phyloP scores from a whole-genome alignment of 106 monocot genomes.

The Platanthera guangdongensis region DNA sequence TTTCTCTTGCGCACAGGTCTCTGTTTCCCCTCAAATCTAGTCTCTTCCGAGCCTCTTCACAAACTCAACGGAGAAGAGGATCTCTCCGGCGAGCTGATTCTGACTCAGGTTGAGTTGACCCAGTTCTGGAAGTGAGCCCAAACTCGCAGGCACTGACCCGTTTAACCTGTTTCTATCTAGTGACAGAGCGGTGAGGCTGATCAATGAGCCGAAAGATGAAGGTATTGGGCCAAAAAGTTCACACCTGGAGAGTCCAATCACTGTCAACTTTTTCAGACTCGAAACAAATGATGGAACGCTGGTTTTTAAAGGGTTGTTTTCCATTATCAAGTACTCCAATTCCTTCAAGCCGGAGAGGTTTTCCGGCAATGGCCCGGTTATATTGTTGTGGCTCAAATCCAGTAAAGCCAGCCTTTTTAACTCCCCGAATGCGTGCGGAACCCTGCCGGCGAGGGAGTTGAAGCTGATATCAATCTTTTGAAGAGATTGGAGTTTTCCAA shows the following conservation, averaged over 20 bases:
- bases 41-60: constrained; percentile 50
- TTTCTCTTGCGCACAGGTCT: constrained; percentile 30
- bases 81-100: constrained; percentile 46
- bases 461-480: constrained; percentile 14
- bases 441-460: constrained; percentile 21
- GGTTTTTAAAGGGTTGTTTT: constrained; percentile 38
- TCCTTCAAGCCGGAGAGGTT: constrained; percentile 21
- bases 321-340: constrained; percentile 44
- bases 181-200: constrained; percentile 31
- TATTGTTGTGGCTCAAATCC: constrained; percentile 20
- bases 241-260: constrained; percentile 45
- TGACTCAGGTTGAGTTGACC: constrained; percentile 63
- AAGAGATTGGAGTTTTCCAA: constrained; percentile 15
- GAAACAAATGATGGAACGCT: constrained; percentile 33
- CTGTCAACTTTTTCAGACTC: constrained; percentile 22
- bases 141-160: constrained; percentile 38
- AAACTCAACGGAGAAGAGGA: constrained; percentile 33
- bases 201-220: constrained; percentile 13
- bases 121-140: constrained; percentile 31
- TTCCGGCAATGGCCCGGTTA: constrained; percentile 29
- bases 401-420: constrained; percentile 12
- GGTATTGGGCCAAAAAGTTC: constrained; percentile 40
- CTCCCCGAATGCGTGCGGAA: constrained; percentile 21
- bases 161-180: constrained; percentile 49
- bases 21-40: constrained; percentile 49